Percentiles rank a stretch among this genome's conserved stretches.
Conservation (phyloP, 106 monocot genomes). For the Dactylorhiza incarnata region DNA sequence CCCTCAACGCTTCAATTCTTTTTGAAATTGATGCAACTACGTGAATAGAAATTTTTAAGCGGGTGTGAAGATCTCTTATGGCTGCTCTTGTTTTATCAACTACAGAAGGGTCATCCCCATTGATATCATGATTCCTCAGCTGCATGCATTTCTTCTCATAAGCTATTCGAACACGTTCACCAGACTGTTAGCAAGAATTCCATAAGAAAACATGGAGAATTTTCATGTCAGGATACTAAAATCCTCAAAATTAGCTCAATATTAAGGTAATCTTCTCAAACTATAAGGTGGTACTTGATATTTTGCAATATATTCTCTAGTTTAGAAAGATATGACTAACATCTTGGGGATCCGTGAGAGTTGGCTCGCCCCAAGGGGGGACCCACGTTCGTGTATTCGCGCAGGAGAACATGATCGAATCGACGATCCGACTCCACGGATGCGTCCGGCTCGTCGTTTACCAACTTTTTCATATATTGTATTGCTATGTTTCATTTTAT, state of each 20-base stretch:
- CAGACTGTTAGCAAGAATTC: conserved; percentile 39
- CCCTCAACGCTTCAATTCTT: conserved; percentile 72
- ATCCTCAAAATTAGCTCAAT: conserved; percentile 1
- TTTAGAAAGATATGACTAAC: neutral
- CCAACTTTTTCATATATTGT: no score
- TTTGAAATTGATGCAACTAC: conserved; percentile 72
- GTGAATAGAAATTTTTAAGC: conserved; percentile 77
- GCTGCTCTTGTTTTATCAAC: conserved; percentile 69
- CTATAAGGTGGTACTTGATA: neutral
- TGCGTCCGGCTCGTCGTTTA: no score
- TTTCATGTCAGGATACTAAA: neutral
- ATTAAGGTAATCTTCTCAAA: conserved; percentile 1
- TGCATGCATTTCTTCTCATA: conserved; percentile 87
- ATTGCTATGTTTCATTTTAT: no score
- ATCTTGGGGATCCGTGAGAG: neutral
- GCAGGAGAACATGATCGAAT: no score
- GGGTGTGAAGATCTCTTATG: conserved; percentile 59
- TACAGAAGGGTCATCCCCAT: conserved; percentile 56
- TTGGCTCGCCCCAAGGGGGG: no score
- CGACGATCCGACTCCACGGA: no score
- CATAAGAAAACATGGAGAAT: neutral
- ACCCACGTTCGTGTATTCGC: no score
- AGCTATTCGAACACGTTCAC: conserved; percentile 67
- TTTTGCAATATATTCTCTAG: neutral
- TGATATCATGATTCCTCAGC: conserved; percentile 64